These are phyloP conservation scores for Starmera dryadoides DNA, from an alignment of 805 yeast genomes.

Conservation along the genomic window DNA sequence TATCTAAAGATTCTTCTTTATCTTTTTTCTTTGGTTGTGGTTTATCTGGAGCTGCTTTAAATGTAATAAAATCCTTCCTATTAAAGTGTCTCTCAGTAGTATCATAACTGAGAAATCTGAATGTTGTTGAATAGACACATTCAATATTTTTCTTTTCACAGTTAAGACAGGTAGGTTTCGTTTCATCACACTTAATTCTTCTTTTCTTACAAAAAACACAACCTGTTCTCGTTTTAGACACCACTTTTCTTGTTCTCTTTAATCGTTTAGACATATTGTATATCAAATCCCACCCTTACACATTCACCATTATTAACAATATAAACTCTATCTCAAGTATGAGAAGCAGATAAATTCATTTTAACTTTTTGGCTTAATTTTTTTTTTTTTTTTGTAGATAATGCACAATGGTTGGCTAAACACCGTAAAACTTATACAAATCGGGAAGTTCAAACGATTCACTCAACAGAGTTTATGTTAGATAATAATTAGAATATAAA, in stretches of 20 bases:
- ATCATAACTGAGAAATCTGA: conserved; percentile 27
- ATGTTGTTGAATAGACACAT: conserved; percentile 62
- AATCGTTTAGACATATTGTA: too few species aligned
- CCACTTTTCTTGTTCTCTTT: neutral
- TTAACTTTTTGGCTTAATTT: too few species aligned
- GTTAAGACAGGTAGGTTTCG: conserved; percentile 53
- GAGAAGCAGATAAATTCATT: too few species aligned
- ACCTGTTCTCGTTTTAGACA: conserved; percentile 37
- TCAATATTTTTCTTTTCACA: conserved; percentile 44
- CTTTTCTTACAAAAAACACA: conserved; percentile 59
- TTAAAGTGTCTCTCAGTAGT: conserved; percentile 35
- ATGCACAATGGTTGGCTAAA: too few species aligned
- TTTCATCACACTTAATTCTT: conserved; percentile 61
- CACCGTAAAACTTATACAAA: too few species aligned
- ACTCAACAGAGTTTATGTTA: too few species aligned
- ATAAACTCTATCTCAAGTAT: too few species aligned
- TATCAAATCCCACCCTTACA: too few species aligned
- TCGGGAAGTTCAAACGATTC: too few species aligned
- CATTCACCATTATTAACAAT: too few species aligned
- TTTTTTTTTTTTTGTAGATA: too few species aligned
- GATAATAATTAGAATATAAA: too few species aligned
- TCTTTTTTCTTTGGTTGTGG: neutral
- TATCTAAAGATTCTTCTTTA: neutral
- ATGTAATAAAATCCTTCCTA: conserved; percentile 4
- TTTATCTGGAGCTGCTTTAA: neutral